Conservation (phyloP, 2,329 filamentous ascomycete species). For the Colletotrichum lentis region DNA sequence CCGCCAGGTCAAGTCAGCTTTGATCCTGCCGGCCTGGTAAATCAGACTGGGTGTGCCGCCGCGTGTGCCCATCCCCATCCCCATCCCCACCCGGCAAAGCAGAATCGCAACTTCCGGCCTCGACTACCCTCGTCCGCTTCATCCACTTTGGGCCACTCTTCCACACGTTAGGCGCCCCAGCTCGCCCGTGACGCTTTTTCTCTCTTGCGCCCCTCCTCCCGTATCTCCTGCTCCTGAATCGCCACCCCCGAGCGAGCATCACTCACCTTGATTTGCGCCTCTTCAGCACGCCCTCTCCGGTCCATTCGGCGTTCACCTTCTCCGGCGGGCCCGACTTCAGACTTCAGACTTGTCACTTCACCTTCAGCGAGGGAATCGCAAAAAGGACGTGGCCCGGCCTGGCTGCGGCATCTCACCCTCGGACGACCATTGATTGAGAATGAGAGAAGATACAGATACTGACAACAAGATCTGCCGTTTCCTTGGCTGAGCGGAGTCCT, state of each 20-base stretch:
- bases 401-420: background rate
- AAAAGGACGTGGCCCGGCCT: conserved; percentile 8
- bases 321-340: conserved; percentile 17
- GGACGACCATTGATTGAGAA: conserved; percentile 32
- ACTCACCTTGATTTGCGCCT: conserved; percentile 2
- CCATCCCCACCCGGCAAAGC: conserved; percentile 26
- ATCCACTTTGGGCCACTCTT: conserved; percentile 31
- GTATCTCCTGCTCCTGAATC: conserved; percentile 25
- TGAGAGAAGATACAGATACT: conserved; percentile 30
- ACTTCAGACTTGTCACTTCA: background rate
- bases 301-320: conserved; percentile 13
- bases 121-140: conserved; percentile 29
- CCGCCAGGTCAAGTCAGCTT: conserved; percentile 14
- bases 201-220: conserved; percentile 12
- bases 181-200: conserved; percentile 30
- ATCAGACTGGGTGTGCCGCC: conserved; percentile 26
- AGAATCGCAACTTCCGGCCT: conserved; percentile 33
- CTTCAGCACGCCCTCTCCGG: conserved; percentile 6
- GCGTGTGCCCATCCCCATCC: conserved; percentile 13
- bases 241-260: conserved; percentile 2
- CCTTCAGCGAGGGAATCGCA: background rate
- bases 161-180: conserved; percentile 15
- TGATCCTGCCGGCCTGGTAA: conserved; percentile 11
- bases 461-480: conserved; percentile 32
- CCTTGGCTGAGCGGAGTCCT: conserved; percentile 36